Conservation (phyloP, 2,329 filamentous ascomycete species). For the Fusarium ambrosium region DNA sequence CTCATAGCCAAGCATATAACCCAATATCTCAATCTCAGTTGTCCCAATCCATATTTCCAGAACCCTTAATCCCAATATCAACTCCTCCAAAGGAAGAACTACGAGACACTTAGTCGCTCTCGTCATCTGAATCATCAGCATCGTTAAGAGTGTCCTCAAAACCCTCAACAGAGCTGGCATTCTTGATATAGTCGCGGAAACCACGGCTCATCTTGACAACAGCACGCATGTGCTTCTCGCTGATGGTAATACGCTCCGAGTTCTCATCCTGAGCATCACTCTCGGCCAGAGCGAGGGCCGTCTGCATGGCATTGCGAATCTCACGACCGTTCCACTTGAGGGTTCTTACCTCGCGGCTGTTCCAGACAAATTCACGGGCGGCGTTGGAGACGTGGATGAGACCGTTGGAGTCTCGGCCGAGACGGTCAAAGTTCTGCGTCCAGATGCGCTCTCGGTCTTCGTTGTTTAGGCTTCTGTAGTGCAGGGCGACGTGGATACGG, state of each 20-base stretch:
- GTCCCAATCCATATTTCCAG: neutral
- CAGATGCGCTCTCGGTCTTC: slow-evolving; percentile 61
- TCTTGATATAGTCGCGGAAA: slow-evolving; percentile 51
- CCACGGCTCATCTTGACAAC: slow-evolving; percentile 54
- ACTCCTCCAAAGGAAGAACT: neutral
- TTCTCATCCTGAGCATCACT: slow-evolving; percentile 55
- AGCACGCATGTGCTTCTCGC: slow-evolving; percentile 51
- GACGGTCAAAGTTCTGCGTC: slow-evolving; percentile 60
- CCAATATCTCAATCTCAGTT: neutral
- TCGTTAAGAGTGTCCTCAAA: slow-evolving; percentile 38
- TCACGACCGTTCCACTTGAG: slow-evolving; percentile 60
- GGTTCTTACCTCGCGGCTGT: slow-evolving; percentile 52
- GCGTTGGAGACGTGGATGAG: slow-evolving; percentile 55
- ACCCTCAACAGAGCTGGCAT: slow-evolving; percentile 34
- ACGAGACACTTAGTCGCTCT: slow-evolving; percentile 6
- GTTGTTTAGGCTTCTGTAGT: slow-evolving; percentile 58
- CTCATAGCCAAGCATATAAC: neutral
- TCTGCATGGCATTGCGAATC: slow-evolving; percentile 61
- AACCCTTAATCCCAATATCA: neutral
- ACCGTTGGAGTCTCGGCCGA: slow-evolving; percentile 57
- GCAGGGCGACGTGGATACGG: slow-evolving; percentile 64
- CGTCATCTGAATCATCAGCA: slow-evolving; percentile 33
- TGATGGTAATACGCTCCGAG: slow-evolving; percentile 47
- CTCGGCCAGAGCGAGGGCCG: slow-evolving; percentile 60
- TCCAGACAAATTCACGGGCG: slow-evolving; percentile 57